Percentiles rank a stretch among this genome's conserved stretches.
These are phyloP conservation scores for Thecamonas trahens DNA, from an alignment of 78 protist genomes.

Conservation along the genomic window DNA sequence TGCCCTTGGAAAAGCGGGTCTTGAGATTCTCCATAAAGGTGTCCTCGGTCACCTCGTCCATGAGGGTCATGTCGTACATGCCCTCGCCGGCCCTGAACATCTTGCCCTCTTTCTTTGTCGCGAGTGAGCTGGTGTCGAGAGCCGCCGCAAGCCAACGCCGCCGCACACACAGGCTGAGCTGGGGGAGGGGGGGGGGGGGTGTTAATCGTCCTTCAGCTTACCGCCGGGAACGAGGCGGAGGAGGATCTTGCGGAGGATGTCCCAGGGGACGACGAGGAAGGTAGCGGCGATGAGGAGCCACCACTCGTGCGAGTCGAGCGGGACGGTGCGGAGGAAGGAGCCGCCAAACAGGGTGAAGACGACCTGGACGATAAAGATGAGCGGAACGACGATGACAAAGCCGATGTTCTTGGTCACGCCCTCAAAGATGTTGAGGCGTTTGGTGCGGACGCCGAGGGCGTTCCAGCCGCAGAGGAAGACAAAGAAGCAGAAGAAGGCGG, in stretches of 20 bases:
- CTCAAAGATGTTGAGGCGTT: conserved; percentile 45
- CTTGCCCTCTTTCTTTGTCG: too few species aligned
- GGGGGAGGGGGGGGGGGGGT: too few species aligned
- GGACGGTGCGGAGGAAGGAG: conserved; percentile 45
- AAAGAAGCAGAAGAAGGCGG: conserved; percentile 1
- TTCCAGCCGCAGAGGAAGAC: background rate
- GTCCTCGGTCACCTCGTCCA: background rate
- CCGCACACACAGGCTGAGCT: too few species aligned
- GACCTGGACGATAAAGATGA: conserved; percentile 50
- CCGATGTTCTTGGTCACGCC: conserved; percentile 45
- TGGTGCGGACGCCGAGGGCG: conserved; percentile 17
- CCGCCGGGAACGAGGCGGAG: too few species aligned
- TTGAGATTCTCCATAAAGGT: conserved; percentile 5
- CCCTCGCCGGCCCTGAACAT: too few species aligned
- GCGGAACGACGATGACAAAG: conserved; percentile 33
- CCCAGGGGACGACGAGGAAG: conserved; percentile 41
- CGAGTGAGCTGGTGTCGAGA: too few species aligned
- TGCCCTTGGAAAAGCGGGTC: background rate
- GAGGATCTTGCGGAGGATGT: conserved; percentile 29
- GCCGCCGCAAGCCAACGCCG: too few species aligned
- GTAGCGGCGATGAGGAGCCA: conserved; percentile 29
- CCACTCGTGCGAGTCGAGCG: conserved; percentile 44
- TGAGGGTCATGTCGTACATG: too few species aligned
- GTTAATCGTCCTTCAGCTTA: too few species aligned
- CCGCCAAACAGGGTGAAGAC: conserved; percentile 60